Percentiles rank a stretch among this genome's conserved stretches.
Evolutionary conservation across 2,329 filamentous ascomycete species (phyloP).

Genomic region (Fragosphaeria purpurea): DNA sequence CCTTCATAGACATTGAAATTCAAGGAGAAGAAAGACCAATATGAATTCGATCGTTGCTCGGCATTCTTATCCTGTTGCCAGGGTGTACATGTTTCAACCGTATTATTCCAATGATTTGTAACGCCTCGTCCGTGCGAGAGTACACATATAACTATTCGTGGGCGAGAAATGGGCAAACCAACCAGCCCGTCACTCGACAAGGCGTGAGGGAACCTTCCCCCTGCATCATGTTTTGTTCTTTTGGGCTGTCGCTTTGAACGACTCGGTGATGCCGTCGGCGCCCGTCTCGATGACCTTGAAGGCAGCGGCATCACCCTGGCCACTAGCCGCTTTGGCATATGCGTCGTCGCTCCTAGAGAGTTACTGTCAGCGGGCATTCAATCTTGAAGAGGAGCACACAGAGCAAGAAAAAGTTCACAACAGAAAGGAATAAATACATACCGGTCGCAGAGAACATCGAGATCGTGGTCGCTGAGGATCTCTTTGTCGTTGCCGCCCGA

Average conservation of each 20-base stretch:
- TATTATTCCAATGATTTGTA: no score
- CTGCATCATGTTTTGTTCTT: no score
- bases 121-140: no score
- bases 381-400: not conserved
- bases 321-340: conserved; percentile 64
- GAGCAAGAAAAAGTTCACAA: not conserved
- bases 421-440: conserved; percentile 13
- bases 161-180: no score
- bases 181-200: no score
- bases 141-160: no score
- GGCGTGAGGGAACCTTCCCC: no score
- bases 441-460: conserved; percentile 71
- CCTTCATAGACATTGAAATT: no score
- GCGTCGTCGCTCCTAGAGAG: conserved; percentile 42
- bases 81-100: no score
- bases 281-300: conserved; percentile 77
- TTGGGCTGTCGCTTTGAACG: not conserved
- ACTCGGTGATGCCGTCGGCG: conserved; percentile 35
- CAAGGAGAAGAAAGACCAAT: no score
- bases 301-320: conserved; percentile 58
- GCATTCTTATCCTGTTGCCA: no score
- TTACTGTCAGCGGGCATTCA: conserved; percentile 6
- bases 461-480: conserved; percentile 64
- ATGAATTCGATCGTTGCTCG: no score
- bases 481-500: conserved; percentile 40